Evolutionary conservation across 768 basidiomycete species (phyloP), one percentile per base, ranked within the genome.

Genomic region (Pilatotrama ljubarskyi): DNA sequence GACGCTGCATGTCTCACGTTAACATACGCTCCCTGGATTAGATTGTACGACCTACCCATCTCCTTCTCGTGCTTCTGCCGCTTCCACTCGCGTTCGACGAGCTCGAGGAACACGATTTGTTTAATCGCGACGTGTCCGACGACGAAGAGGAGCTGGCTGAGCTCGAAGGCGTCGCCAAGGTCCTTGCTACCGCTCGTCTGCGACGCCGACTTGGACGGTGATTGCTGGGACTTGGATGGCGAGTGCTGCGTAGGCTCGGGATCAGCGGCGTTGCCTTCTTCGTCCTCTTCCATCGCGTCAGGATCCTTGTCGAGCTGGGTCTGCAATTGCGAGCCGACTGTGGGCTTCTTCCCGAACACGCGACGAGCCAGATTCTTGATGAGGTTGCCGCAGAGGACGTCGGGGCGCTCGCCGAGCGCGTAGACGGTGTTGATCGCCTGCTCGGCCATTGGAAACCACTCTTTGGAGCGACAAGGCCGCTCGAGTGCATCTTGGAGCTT

Each of bases 51-150:
- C 84, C 38, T 64, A 92, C 95, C 88, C 58, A 86, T 78, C 20
- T 87, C 85, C 62, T 85, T 88, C 69, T 91, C 92, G 61, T 97
- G 95, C 76, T 97, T 98, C 73, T 96, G 89, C 10, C 95, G 78
- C 76, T 99, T 99, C 85, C 93, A 91, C 70, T 99, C 96, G 36
- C 95, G 78, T 72, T 99, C 97, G 20, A 98, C 89, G 49, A 97
- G 80, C 72, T 99, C 97, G 18, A 99, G 83, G 69, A 92, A 97
- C 15, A 96, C 95, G 58, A 98, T 93, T 49, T 99, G 96, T 73
- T 98, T 98, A 75, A 98, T 93, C 11, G 96, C 94, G 26, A 96
- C 91, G 72, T 98, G 97, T 0, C 97, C 97, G 18, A 98, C 94
- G 38, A 93, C 84, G 70, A 98, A 98, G 25, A 98, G 76, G n/a